Percentiles rank a stretch among this genome's conserved stretches.
Conservation (phyloP, 2,329 filamentous ascomycete genomes). For the Aspergillus melleus region DNA sequence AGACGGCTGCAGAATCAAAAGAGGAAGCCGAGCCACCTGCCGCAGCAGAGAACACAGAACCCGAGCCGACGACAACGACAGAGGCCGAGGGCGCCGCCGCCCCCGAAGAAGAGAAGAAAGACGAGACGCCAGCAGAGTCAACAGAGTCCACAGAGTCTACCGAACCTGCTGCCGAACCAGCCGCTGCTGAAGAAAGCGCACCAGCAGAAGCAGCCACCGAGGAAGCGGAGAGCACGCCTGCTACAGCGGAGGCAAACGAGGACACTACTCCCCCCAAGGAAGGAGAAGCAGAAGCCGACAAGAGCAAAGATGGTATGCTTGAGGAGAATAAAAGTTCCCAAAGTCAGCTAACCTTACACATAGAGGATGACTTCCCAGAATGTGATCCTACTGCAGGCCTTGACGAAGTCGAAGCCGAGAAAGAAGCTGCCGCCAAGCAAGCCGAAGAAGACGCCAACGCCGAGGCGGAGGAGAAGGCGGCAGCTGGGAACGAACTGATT, state of each 20-base stretch:
- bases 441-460: slow-evolving; percentile 33
- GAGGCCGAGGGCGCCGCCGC: not conserved
- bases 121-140: slow-evolving; percentile 1
- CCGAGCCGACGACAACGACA: not conserved
- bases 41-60: slow-evolving; percentile 11
- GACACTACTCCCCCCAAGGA: slow-evolving; percentile 6
- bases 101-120: slow-evolving; percentile 5
- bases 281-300: slow-evolving; percentile 4
- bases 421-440: slow-evolving; percentile 33
- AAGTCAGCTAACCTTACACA: slow-evolving; percentile 14
- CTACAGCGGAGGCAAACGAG: slow-evolving; percentile 5
- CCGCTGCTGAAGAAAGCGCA: slow-evolving; percentile 9
- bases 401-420: slow-evolving; percentile 35
- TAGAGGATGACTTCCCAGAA: slow-evolving; percentile 38
- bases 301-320: slow-evolving; percentile 21
- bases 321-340: not conserved
- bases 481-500: slow-evolving; percentile 9
- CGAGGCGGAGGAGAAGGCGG: slow-evolving; percentile 23
- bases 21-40: slow-evolving; percentile 20
- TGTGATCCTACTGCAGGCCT: slow-evolving; percentile 30
- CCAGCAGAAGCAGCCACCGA: not conserved
- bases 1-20: slow-evolving; percentile 18
- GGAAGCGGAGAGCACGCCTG: slow-evolving; percentile 1
- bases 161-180: slow-evolving; percentile 20
- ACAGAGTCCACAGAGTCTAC: not conserved